phyloP scores from a whole-genome alignment of 441 rosid genomes.

The Gossypium laxum region DNA sequence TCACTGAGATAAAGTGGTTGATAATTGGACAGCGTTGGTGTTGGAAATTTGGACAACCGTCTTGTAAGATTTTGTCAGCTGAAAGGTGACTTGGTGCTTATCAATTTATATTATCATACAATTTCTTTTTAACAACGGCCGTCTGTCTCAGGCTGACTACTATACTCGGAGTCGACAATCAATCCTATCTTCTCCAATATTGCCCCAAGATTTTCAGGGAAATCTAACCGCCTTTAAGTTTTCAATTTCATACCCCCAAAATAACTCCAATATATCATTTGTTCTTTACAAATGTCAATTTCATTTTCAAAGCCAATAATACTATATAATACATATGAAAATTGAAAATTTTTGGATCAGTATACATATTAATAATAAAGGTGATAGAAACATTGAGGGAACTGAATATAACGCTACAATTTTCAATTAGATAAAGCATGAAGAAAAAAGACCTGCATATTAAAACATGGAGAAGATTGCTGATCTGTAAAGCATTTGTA shows the following conservation, averaged over 20 bases:
- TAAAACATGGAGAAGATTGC: conserved; percentile 3
- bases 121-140: not conserved
- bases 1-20: conserved; percentile 10
- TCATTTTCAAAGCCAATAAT: too few relatives aligned
- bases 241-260: too few relatives aligned
- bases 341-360: too few relatives aligned
- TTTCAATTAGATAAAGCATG: not conserved
- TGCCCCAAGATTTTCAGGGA: too few relatives aligned
- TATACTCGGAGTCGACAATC: not conserved
- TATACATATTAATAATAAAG: too few relatives aligned
- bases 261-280: too few relatives aligned
- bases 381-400: too few relatives aligned
- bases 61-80: conserved; percentile 2
- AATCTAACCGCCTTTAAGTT: too few relatives aligned
- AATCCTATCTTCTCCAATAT: not conserved
- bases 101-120: not conserved
- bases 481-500: conserved; percentile 18
- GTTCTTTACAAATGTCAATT: too few relatives aligned
- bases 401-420: too few relatives aligned
- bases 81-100: conserved; percentile 22
- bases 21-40: conserved; percentile 10
- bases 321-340: too few relatives aligned
- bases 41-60: conserved; percentile 6
- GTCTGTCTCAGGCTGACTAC: not conserved
- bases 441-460: not conserved